Conservation (phyloP, 345 rosid species). For the Crucihimalaya himalaica region DNA sequence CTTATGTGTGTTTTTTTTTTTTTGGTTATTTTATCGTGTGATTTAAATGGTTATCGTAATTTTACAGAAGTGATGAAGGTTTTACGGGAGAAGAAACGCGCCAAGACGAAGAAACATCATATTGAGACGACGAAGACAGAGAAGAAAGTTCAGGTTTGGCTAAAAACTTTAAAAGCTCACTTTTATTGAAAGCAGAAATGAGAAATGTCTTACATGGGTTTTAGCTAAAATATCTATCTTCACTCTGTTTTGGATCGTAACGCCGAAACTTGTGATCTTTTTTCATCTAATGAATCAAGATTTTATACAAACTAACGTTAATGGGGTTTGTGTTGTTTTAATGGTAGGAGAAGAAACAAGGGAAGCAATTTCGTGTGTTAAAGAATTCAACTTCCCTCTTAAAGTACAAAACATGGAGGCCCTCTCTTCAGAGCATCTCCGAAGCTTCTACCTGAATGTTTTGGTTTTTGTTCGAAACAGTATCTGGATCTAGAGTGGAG, state of each 20-base stretch:
- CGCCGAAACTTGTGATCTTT: no score
- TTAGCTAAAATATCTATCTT: conserved; percentile 20
- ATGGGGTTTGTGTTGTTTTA: background rate
- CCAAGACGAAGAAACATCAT: conserved; percentile 64
- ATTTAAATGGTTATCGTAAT: background rate
- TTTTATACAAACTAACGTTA: background rate
- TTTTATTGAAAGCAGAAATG: no score
- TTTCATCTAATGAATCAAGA: background rate
- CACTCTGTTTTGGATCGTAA: background rate
- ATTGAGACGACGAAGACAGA: conserved; percentile 43
- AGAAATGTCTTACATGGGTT: background rate
- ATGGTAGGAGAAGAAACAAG: conserved; percentile 50
- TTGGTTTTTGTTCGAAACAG: conserved; percentile 13
- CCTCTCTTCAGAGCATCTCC: conserved; percentile 78
- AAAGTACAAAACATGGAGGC: conserved; percentile 73
- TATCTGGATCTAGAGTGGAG: conserved; percentile 16
- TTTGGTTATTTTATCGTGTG: background rate
- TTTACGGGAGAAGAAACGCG: conserved; percentile 69
- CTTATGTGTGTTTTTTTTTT: background rate
- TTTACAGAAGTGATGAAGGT: conserved; percentile 80
- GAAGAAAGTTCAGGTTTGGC: conserved; percentile 41
- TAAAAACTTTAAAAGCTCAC: no score
- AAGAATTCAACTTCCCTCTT: conserved; percentile 40
- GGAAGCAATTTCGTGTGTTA: conserved; percentile 49
- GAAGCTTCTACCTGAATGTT: conserved; percentile 58